Evolutionary conservation across 2,329 filamentous ascomycete species (phyloP), one percentile per base, ranked within the genome.

Genomic region (Chaetomium olivaceum): DNA sequence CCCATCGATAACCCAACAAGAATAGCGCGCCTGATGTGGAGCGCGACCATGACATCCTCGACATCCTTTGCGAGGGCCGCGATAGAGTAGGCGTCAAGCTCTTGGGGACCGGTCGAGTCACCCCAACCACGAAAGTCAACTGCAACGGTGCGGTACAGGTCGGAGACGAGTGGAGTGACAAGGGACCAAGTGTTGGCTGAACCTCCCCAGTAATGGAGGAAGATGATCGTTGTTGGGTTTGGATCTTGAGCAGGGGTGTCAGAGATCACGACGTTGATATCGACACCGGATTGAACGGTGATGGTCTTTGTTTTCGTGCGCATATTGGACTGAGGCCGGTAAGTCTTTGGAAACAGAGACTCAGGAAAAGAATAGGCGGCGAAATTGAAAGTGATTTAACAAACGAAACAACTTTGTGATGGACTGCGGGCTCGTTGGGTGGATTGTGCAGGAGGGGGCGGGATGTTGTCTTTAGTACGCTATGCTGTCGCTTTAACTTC

Each of bases 1-100:
- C 58, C 58, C 58, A 60, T 60, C n/a, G 58, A 60, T n/a, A 60
- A 12, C n/a, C 58, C 58, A 29, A 52, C 58, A 19, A 60, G 58
- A 12, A 60, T 39, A 14, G 39, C 46, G 12, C 11, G 29, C 19
- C 23, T 19, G n/a, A 60, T 31, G 0, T 39, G 16, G 11, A 60
- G 58, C 2, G 58, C 58, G 2, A 19, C 58, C 19, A 60, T 51
- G 5, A 60, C 58, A 25, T 36, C 43, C 29, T 60, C 58, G 6
- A 51, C 39, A 16, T 60, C 58, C n/a, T 25, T 14, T 6, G 58
- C 58, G 9, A 60, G 27, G 4, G 43, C 14, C 16, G 19, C 12
- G 19, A 60, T 60, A 9, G 58, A 51, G 58, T 60, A 51, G 0
- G 58, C 58, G 9, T 9, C n/a, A 7, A 21, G 21, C 2, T 60